Evolutionary conservation across 768 basidiomycete genomes (phyloP).

Genomic region (Termitomyces titanicus): DNA sequence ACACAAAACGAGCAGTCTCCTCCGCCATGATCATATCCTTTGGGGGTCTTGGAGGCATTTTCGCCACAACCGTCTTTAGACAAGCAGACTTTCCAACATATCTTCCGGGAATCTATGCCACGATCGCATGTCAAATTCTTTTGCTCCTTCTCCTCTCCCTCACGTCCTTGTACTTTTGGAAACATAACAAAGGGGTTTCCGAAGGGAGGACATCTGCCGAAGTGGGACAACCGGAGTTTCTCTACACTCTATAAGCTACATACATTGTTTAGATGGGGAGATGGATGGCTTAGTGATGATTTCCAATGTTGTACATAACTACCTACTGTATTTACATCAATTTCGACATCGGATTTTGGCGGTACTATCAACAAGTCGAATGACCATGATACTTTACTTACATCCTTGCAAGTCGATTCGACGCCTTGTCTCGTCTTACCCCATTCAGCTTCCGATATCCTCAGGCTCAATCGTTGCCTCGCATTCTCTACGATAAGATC

Average conservation of each 20-base stretch:
- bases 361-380: no score
- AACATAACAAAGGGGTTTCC: conserved; percentile 28
- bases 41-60: conserved; percentile 44
- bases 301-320: background rate
- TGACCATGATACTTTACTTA: no score
- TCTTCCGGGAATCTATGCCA: conserved; percentile 43
- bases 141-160: conserved; percentile 36
- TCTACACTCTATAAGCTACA: conserved; percentile 34
- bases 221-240: conserved; percentile 34
- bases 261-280: no score
- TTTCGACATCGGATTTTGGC: no score
- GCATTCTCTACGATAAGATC: no score
- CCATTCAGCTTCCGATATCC: no score
- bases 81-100: conserved; percentile 43
- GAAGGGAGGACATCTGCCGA: conserved; percentile 21
- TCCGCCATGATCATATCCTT: conserved; percentile 46
- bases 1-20: conserved; percentile 46
- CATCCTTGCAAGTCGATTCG: no score
- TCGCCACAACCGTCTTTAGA: conserved; percentile 45
- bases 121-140: conserved; percentile 40
- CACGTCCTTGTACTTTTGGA: conserved; percentile 35
- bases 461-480: no score
- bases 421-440: no score
- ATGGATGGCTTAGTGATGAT: background rate
- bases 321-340: no score